phyloP scores from a whole-genome alignment of 805 yeast genomes.

The Myxozyma sirexii region DNA sequence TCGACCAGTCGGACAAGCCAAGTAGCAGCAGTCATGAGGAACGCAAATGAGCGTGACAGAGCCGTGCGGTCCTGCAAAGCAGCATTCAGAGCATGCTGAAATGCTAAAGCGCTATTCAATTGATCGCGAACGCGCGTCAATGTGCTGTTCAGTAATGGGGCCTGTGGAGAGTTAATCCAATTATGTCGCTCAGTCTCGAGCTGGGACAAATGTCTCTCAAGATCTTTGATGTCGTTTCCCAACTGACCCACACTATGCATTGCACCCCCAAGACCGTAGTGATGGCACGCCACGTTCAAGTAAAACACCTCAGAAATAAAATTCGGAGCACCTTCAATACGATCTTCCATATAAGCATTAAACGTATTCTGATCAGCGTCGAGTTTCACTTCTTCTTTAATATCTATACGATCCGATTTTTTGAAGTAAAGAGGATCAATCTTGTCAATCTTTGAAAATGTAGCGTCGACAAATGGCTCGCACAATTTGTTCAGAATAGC shows the following conservation, averaged over 20 bases:
- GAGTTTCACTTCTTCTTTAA: constrained; percentile 79
- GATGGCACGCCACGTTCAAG: constrained; percentile 73
- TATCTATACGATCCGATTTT: constrained; percentile 57
- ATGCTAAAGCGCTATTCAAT: constrained; percentile 47
- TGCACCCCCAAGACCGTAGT: constrained; percentile 88
- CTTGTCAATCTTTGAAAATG: constrained; percentile 62
- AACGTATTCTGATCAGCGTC: constrained; percentile 76
- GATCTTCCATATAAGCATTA: constrained; percentile 54
- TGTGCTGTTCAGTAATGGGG: constrained; percentile 39
- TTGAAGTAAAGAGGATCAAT: constrained; percentile 73
- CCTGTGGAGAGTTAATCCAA: constrained; percentile 34
- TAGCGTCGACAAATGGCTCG: constrained; percentile 77
- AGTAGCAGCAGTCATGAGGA: constrained; percentile 71
- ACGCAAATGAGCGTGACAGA: constrained; percentile 72
- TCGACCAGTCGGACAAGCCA: constrained; percentile 74
- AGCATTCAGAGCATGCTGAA: constrained; percentile 62
- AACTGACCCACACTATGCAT: constrained; percentile 59
- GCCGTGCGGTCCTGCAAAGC: constrained; percentile 59
- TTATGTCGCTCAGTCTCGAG: constrained; percentile 48
- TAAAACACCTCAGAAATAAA: constrained; percentile 92
- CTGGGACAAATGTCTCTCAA: constrained; percentile 53
- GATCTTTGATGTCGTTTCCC: constrained; percentile 52
- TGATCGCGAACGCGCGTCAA: constrained; percentile 53
- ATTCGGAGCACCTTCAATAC: constrained; percentile 51
- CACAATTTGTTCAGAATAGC: constrained; percentile 69